Evolutionary conservation across 1,139 yeast species (phyloP).

Genomic region (Nakaseomyces bracarensis): DNA sequence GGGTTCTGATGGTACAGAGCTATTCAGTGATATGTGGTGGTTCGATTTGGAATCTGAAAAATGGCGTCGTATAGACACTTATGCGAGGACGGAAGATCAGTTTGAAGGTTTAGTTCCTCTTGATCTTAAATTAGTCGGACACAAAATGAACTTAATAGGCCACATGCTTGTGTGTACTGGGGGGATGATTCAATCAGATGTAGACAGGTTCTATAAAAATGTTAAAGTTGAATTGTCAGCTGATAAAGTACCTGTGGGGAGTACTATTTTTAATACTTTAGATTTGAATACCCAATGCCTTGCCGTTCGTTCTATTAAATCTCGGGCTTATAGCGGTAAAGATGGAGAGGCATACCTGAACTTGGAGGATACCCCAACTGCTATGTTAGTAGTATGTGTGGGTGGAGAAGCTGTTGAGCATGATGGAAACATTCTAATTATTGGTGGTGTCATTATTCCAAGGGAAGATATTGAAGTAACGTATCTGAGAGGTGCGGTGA

Average conservation of each 20-base stretch:
- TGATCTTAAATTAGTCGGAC: slow-evolving; percentile 24
- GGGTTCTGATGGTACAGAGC: slow-evolving; percentile 36
- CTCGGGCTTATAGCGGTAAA: neutral
- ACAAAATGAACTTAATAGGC: slow-evolving; percentile 21
- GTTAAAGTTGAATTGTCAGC: neutral
- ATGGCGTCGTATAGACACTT: slow-evolving; percentile 33
- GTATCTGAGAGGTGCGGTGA: slow-evolving; percentile 22
- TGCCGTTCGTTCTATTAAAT: slow-evolving; percentile 11
- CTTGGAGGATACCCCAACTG: neutral
- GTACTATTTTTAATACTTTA: slow-evolving; percentile 13
- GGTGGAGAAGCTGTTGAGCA: slow-evolving; percentile 18
- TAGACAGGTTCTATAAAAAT: slow-evolving; percentile 13
- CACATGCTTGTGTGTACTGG: slow-evolving; percentile 22
- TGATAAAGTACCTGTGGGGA: slow-evolving; percentile 10
- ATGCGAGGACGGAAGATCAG: slow-evolving; percentile 12
- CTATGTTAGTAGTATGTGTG: slow-evolving; percentile 10
- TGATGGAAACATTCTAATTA: slow-evolving; percentile 20
- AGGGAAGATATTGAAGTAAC: slow-evolving; percentile 12
- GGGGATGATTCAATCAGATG: slow-evolving; percentile 27
- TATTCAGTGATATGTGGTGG: slow-evolving; percentile 42
- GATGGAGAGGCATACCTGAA: neutral
- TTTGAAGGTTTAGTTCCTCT: slow-evolving; percentile 12
- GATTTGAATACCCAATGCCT: slow-evolving; percentile 14
- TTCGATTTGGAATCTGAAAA: slow-evolving; percentile 36
- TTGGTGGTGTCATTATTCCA: slow-evolving; percentile 21